These are phyloP conservation scores for Ulmus americana DNA, from an alignment of 331 rosid species.

Conservation along the genomic window DNA sequence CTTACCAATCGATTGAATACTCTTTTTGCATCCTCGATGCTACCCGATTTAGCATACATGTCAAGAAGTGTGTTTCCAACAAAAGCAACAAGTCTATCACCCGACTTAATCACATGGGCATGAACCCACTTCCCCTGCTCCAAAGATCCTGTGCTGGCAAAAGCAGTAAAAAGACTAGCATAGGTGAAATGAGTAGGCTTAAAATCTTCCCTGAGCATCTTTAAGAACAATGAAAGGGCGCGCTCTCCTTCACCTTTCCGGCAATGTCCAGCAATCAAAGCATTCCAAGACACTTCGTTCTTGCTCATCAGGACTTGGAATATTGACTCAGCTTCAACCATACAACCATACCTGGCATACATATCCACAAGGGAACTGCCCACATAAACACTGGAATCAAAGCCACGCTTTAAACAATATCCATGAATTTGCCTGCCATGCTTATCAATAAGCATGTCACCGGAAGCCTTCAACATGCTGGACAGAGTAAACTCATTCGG, in stretches of 20 bases:
- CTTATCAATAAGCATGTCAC: constrained; percentile 25
- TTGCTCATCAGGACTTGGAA: constrained; percentile 44
- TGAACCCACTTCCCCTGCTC: constrained; percentile 89
- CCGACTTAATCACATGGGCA: constrained; percentile 65
- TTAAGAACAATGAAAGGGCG: constrained; percentile 43
- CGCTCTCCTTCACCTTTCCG: constrained; percentile 58
- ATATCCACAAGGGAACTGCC: constrained; percentile 79
- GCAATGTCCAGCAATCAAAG: constrained; percentile 61
- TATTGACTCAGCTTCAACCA: constrained; percentile 46
- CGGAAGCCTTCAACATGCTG: constrained; percentile 66
- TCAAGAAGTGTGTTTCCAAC: constrained; percentile 77
- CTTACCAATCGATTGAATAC: constrained; percentile 53
- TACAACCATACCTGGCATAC: constrained; percentile 71
- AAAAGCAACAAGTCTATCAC: constrained; percentile 46
- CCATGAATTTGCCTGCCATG: constrained; percentile 67
- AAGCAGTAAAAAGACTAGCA: constrained; percentile 54
- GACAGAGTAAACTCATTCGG: constrained; percentile 79
- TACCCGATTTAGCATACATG: constrained; percentile 83
- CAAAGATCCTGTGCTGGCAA: constrained; percentile 58
- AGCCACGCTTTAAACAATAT: constrained; percentile 56
- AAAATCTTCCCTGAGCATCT: constrained; percentile 50
- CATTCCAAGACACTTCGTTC: constrained; percentile 86
- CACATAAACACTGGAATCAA: constrained; percentile 52
- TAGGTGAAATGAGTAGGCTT: constrained; percentile 63
- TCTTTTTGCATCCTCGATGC: constrained; percentile 59